Percentiles rank a stretch among this genome's conserved stretches.
Evolutionary conservation across 148 eudicot species (phyloP).

Genomic region (Rhododendron ferrugineum): DNA sequence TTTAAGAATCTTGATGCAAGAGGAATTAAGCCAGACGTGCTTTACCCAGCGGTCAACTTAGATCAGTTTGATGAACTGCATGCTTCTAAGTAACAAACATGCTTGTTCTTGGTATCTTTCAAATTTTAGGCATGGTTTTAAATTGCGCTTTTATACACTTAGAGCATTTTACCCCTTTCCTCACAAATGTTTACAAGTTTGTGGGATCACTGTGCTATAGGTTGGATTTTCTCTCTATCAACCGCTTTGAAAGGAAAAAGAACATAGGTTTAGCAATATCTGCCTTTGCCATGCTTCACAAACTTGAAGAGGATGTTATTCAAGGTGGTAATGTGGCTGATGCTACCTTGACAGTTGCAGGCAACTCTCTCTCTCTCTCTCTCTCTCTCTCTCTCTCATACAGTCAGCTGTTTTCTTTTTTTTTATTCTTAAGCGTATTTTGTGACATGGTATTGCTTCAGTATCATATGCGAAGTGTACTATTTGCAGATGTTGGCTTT

Average conservation of each 20-base stretch:
- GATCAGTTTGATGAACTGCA: conserved; percentile 62
- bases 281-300: conserved; percentile 73
- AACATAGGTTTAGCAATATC: conserved; percentile 82
- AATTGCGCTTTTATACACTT: background rate
- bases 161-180: background rate
- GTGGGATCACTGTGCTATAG: conserved; percentile 26
- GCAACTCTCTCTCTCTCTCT: conserved; percentile 29
- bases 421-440: background rate
- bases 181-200: background rate
- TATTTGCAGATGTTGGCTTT: background rate
- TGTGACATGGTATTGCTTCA: background rate
- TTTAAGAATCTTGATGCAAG: conserved; percentile 60
- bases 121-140: conserved; percentile 30
- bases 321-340: conserved; percentile 29
- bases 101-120: conserved; percentile 48
- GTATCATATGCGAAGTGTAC: background rate
- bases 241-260: conserved; percentile 95
- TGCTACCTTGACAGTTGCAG: conserved; percentile 70
- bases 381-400: background rate
- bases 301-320: conserved; percentile 21
- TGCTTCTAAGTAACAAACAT: conserved; percentile 58
- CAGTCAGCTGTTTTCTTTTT: background rate
- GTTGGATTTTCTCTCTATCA: conserved; percentile 83
- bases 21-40: conserved; percentile 78
- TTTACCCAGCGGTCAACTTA: conserved; percentile 84